Base-by-base conservation (phyloP, 2,329 filamentous ascomycete genomes). In the Cytospora paraplurivora region DNA sequence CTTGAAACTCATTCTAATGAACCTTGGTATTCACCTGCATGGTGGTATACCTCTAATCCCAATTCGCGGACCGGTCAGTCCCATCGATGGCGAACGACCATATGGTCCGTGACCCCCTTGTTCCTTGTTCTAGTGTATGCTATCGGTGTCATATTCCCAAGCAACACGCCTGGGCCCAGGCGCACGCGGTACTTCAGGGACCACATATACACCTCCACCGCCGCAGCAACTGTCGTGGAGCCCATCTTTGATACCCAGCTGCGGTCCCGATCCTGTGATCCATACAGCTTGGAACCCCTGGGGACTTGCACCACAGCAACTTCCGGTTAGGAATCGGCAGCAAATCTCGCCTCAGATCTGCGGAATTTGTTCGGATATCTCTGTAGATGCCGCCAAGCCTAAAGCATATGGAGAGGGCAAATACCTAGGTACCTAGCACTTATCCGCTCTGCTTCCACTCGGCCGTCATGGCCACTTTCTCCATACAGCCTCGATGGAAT, bases 401-500 rank as follows among this genome's bases (percentile, higher is more conserved):
- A 11, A 47, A 47, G 44, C 44, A 21, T 19, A 11, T 21, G n/a
- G n/a, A 47, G n/a, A 47, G 27, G 27, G n/a, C 7, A 21, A 47
- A 17, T 47, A 27, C 27, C 27, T 27, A 27, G 2, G 27, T 27
- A 27, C 27, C 44, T n/a, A 47, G n/a, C 11, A 11, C n/a, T 7
- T 19, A 19, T 47, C 44, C n/a, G n/a, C n/a, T 47, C 44, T 17
- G 44, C 44, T 47, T 21, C 44, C n/a, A 10, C 44, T n/a, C 44
- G 44, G 44, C 41, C 35, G 53, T 56, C 35, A 38, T 19, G 2
- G 44, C 19, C 7, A 47, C n/a, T 47, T 47, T 47, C n/a, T 21
- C 19, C 44, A 21, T 47, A 21, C 44, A 37, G 21, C 44, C 19
- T 21, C 10, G 8, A 7, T 55, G 59, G 59, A 61, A 61, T 61